These are phyloP conservation scores for Coniferiporia sulphurascens DNA, from an alignment of 1,284 basidiomycete genomes.

Conservation along the genomic window DNA sequence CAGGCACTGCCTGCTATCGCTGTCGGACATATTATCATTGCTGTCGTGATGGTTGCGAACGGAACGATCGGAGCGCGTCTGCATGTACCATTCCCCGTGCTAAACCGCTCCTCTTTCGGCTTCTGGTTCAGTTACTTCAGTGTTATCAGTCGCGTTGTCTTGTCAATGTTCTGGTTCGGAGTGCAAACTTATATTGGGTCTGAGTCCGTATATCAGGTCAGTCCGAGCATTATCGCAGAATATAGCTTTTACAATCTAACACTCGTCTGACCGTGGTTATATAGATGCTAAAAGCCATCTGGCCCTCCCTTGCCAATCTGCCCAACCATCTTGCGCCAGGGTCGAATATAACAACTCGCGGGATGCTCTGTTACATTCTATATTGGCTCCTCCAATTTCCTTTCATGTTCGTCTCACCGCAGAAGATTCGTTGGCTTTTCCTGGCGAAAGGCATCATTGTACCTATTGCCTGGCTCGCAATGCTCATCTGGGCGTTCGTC, in stretches of 20 bases:
- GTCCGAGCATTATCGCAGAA: neutral
- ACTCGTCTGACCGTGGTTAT: neutral
- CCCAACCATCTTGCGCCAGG: slow-evolving; percentile 57
- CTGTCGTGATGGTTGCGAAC: slow-evolving; percentile 56
- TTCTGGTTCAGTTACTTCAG: slow-evolving; percentile 78
- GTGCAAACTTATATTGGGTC: slow-evolving; percentile 57
- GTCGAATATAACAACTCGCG: slow-evolving; percentile 60
- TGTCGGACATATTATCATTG: slow-evolving; percentile 55
- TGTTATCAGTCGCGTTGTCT: slow-evolving; percentile 65
- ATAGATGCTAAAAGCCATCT: slow-evolving; percentile 73
- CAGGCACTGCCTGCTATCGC: slow-evolving; percentile 51
- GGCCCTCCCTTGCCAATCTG: slow-evolving; percentile 62
- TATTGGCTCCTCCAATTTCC: slow-evolving; percentile 76
- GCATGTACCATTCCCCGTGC: slow-evolving; percentile 65
- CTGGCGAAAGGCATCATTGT: slow-evolving; percentile 61
- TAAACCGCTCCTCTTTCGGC: slow-evolving; percentile 73
- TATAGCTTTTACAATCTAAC: too few species aligned
- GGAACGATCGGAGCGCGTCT: slow-evolving; percentile 70
- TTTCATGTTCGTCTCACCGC: slow-evolving; percentile 71
- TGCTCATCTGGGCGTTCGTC: slow-evolving; percentile 71
- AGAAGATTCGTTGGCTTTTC: slow-evolving; percentile 71
- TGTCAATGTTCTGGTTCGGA: slow-evolving; percentile 78
- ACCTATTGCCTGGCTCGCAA: slow-evolving; percentile 62
- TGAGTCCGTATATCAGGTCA: slow-evolving; percentile 57
- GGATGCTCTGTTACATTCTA: slow-evolving; percentile 72